Evolutionary conservation across 106 monocot genomes (phyloP).

Genomic region (Vanilla planifolia): DNA sequence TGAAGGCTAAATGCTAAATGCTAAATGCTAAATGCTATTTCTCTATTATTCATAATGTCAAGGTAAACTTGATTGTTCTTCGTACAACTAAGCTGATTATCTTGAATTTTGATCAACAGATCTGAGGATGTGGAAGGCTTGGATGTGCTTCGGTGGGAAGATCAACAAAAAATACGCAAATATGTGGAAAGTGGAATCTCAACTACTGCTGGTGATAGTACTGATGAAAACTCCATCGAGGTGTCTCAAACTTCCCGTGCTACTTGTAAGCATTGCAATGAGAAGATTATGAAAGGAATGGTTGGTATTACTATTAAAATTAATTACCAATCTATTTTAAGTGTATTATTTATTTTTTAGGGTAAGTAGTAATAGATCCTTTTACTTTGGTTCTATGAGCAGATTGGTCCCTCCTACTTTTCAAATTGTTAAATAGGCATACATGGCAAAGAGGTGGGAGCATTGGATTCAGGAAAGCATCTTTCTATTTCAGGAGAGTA

Average conservation of each 20-base stretch:
- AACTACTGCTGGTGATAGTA: constrained; percentile 8
- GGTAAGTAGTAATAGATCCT: too few species aligned
- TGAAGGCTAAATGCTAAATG: too few species aligned
- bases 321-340: neutral
- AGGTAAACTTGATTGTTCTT: neutral
- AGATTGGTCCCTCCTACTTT: too few species aligned
- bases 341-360: neutral
- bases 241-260: constrained; percentile 84
- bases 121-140: constrained; percentile 84
- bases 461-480: too few species aligned
- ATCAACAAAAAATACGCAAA: constrained; percentile 75
- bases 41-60: too few species aligned
- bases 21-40: too few species aligned
- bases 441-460: too few species aligned
- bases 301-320: constrained; percentile 25
- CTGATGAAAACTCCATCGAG: constrained; percentile 66
- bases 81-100: neutral
- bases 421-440: too few species aligned
- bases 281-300: constrained; percentile 86
- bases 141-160: constrained; percentile 89
- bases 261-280: constrained; percentile 61
- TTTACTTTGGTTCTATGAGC: too few species aligned
- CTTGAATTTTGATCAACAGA: constrained; percentile 28
- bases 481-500: too few species aligned
- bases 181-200: constrained; percentile 46